Evolutionary conservation across 352 stramenopile genomes (phyloP), one percentile per base, ranked within the genome.

Genomic region (Pythium guiyangense): DNA sequence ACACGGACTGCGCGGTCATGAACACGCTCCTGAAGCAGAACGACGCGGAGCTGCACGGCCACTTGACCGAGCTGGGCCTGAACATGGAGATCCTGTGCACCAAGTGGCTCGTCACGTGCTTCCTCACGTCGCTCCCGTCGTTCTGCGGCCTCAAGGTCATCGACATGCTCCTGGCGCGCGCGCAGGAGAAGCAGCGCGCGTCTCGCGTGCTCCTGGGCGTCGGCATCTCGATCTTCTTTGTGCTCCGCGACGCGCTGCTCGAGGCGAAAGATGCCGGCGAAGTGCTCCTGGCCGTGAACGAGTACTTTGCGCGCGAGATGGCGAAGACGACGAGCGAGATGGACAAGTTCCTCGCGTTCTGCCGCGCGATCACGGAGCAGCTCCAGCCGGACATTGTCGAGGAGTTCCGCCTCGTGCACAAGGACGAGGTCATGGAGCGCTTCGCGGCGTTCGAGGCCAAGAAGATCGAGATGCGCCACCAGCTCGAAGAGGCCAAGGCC

Each of bases 11-110:
- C 51, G 79, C 81, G 0, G 80, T 94, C 12, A 87, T 94, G 73
- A 79, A 92, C 62, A 88, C 80, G 12, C 63, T 91, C n/a, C 47
- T 94, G 47, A 66, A 63, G 15, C 84, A 91, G 48, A 94, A 94
- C 34, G 84, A 94, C 49, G 61, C 70, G 12, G 77, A 90, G 20
- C 63, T 94, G n/a, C 77, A 90, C 43, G 39, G 64, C 1, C 79
- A 92, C 51, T 64, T 94, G 48, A 76, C 79, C 29, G 79, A 86
- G 29, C 67, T 90, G 9, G 84, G 84, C 0, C 62, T 94, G 45
- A 94, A 94, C 62, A 94, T 94, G 84, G 84, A 94, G 53, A 90
- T 94, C 52, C 60, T 94, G 26, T 94, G 84, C 66, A 94, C 84
- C 2, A 92, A 94, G 56, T 94, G 84, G 84, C 78, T 94, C n/a